A percentile compares a stretch with the other conserved stretches of the same genome.
Conservation (phyloP, 495 filamentous ascomycete genomes). For the Podospora fimiseda region DNA sequence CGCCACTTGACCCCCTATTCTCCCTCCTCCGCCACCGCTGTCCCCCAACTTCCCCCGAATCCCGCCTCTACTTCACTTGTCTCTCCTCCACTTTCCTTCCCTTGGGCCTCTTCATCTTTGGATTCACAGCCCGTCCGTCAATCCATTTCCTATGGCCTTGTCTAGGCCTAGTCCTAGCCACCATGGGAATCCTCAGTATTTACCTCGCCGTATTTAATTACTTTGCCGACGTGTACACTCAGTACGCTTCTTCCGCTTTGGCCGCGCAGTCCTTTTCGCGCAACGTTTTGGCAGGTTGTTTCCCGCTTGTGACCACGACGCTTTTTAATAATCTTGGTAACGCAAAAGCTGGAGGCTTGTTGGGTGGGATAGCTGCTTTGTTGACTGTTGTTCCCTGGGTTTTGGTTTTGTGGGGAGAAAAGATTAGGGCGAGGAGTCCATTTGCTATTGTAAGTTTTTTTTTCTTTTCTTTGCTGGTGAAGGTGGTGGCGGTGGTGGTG, state of each 20-base stretch:
- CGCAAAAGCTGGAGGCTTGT: conserved; percentile 63
- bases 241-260: conserved; percentile 77
- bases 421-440: conserved; percentile 70
- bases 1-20: conserved; percentile 23
- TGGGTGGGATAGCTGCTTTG: conserved; percentile 66
- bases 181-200: conserved; percentile 82
- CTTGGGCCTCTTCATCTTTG: conserved; percentile 65
- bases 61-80: conserved; percentile 77
- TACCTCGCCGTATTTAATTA: conserved; percentile 94
- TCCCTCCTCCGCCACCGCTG: conserved; percentile 32
- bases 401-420: conserved; percentile 71
- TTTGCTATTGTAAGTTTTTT: conserved; percentile 54
- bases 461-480: not conserved
- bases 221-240: conserved; percentile 83
- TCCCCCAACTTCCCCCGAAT: conserved; percentile 58
- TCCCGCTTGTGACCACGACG: conserved; percentile 66
- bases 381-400: conserved; percentile 83
- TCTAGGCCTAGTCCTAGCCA: conserved; percentile 64
- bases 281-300: conserved; percentile 77
- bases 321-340: conserved; percentile 70
- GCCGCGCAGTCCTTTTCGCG: conserved; percentile 81
- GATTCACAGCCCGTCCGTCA: conserved; percentile 62
- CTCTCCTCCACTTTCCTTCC: conserved; percentile 60
- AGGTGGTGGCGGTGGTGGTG: not conserved
- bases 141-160: conserved; percentile 75